These are phyloP conservation scores for Artomyces pyxidatus DNA, from an alignment of 768 basidiomycete species.

Conservation along the genomic window DNA sequence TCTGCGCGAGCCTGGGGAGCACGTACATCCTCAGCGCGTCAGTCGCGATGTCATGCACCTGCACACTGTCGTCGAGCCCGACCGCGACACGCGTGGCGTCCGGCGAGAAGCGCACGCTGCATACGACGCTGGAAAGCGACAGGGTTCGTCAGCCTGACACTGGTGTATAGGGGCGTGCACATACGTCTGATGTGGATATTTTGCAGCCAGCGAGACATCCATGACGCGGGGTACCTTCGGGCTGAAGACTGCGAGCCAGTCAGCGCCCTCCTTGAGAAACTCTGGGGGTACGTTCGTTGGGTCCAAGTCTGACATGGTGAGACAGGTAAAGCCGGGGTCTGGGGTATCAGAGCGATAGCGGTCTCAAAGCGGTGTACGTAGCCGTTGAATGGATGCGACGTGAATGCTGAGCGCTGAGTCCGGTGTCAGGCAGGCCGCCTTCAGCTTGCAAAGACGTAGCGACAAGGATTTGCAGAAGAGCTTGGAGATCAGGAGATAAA, in stretches of 20 bases:
- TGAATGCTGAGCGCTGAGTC: too few relatives aligned
- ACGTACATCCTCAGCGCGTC: background rate
- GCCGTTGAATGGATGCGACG: too few relatives aligned
- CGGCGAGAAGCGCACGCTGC: background rate
- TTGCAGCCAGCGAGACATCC: slow-evolving; percentile 39
- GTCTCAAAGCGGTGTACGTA: too few relatives aligned
- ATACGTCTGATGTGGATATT: slow-evolving; percentile 33
- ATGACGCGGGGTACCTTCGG: slow-evolving; percentile 38
- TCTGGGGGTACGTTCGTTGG: slow-evolving; percentile 15
- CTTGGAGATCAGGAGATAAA: too few relatives aligned
- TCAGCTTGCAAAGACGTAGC: too few relatives aligned
- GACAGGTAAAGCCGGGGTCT: too few relatives aligned
- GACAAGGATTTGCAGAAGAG: too few relatives aligned
- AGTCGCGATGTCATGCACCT: background rate
- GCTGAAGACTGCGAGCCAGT: slow-evolving; percentile 50
- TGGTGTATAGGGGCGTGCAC: slow-evolving; percentile 20
- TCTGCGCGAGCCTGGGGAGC: background rate
- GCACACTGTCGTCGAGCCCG: background rate
- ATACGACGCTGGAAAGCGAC: background rate
- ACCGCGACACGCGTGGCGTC: background rate
- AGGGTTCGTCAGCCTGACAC: background rate
- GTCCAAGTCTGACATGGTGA: slow-evolving; percentile 13
- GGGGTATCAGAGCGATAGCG: too few relatives aligned
- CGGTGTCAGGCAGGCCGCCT: too few relatives aligned
- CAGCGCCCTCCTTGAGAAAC: slow-evolving; percentile 35